Conservation (phyloP, 1,284 basidiomycete species). For the Xerocomus nothofagi region DNA sequence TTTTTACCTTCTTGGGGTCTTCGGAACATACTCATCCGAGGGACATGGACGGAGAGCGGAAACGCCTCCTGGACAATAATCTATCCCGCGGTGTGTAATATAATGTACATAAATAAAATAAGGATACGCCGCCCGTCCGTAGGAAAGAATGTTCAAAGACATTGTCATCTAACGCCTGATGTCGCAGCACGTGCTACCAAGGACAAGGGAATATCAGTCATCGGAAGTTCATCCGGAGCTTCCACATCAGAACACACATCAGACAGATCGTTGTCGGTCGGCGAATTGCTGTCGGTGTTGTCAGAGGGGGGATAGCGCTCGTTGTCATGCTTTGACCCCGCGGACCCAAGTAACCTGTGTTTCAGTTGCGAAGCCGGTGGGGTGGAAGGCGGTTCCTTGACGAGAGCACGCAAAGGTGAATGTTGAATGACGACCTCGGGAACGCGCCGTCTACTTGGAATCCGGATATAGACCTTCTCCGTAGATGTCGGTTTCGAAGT, state of each 20-base stretch:
- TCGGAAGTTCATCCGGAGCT: constrained; percentile 28
- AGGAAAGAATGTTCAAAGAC: constrained; percentile 1
- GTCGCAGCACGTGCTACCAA: constrained; percentile 18
- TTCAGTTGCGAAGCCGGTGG: constrained; percentile 28
- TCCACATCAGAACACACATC: constrained; percentile 27
- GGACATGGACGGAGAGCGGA: background rate
- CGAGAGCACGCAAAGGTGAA: constrained; percentile 5
- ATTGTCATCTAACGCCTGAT: constrained; percentile 13
- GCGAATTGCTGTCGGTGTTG: constrained; percentile 17
- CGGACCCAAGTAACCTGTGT: constrained; percentile 19
- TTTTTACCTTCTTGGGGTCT: background rate
- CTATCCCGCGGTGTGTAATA: constrained; percentile 5
- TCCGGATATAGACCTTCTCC: constrained; percentile 32
- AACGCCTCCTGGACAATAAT: constrained; percentile 1
- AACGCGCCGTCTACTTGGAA: constrained; percentile 11
- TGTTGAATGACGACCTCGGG: constrained; percentile 29
- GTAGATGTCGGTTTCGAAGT: constrained; percentile 23
- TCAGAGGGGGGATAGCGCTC: constrained; percentile 28
- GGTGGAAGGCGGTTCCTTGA: constrained; percentile 22
- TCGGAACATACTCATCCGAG: too few relatives aligned
- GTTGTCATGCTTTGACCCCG: constrained; percentile 14
- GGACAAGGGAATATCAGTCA: constrained; percentile 11
- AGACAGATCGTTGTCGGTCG: constrained; percentile 28
- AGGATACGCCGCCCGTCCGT: constrained; percentile 28
- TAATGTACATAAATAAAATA: constrained; percentile 35